phyloP scores from a whole-genome alignment of 2,329 filamentous ascomycete species.

The Botrytis tulipae region DNA sequence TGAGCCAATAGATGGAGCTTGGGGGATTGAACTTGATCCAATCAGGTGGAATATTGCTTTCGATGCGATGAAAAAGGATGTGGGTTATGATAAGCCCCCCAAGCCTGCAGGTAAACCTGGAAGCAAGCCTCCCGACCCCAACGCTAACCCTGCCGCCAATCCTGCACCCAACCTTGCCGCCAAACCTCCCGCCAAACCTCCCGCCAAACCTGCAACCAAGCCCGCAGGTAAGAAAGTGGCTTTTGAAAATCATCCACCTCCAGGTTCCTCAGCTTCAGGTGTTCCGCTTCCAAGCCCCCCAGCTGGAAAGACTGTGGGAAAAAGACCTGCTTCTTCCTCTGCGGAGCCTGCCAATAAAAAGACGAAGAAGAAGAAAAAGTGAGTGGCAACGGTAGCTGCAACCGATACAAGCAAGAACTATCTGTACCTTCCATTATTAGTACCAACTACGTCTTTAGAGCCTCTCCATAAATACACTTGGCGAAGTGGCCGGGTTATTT shows the following conservation, averaged over 20 bases:
- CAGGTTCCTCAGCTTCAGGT: not conserved
- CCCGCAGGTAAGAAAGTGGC: not conserved
- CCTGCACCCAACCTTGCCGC: too few species aligned
- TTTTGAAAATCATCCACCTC: not conserved
- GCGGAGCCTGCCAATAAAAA: not conserved
- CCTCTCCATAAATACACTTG: not conserved
- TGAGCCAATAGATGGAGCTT: not conserved
- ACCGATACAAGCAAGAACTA: not conserved
- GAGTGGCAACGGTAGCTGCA: not conserved
- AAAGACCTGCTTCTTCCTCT: not conserved
- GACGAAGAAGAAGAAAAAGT: not conserved
- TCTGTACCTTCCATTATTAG: not conserved
- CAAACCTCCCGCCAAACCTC: too few species aligned
- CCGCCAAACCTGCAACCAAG: not conserved
- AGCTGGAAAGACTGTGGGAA: not conserved
- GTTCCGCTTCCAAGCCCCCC: not conserved
- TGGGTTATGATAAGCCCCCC: not conserved
- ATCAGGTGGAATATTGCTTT: too few species aligned
- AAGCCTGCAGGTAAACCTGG: too few species aligned
- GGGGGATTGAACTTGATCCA: not conserved
- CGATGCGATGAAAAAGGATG: not conserved
- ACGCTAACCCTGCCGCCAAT: accelerated
- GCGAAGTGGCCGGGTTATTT: not conserved
- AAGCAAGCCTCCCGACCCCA: too few species aligned
- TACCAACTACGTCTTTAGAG: not conserved